Evolutionary conservation across 2,329 filamentous ascomycete species (phyloP), one percentile per base, ranked within the genome.

Genomic region (Colletotrichum graminicola): DNA sequence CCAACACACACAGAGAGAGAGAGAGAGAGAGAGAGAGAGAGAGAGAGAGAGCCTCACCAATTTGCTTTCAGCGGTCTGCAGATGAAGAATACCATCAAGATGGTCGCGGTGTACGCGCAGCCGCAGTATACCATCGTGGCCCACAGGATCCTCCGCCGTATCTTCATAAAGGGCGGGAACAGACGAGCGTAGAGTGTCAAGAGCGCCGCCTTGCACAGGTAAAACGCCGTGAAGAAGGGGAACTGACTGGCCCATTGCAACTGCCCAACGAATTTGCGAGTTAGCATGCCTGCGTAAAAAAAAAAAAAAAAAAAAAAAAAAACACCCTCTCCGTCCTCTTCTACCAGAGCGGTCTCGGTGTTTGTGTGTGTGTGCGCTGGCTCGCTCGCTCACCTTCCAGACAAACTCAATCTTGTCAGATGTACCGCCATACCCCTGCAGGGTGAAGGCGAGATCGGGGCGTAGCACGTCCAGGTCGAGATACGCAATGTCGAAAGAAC

Each of bases 121-220:
- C 14, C 47, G 5, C 60, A 62, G n/a, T 14, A 62, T 2, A 21
- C 43, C 23, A 62, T 43, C 1, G 60, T 41, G 41, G 32, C 47
- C 60, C 47, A 52, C 8, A 62, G 14, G 16, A 62, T 41, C 60
- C 34, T 62, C 8, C 60, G 60, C 5, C 60, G 32, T 0, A 14
- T 62, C 23, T 52, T 23, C 60, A 62, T 52, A 36, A 62, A 62
- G 7, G 39, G 18, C 1, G 60, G 60, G 10, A 62, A 62, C 5
- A 54, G 23, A 26, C 18, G 45, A 11, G 34, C 47, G 12, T 62
- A 62, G 23, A 62, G 14, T 12, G 45, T 32, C 7, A 62, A n/a
- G 11, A 62, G 60, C 26, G 60, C 36, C 32, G 60, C 43, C n/a
- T 62, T 62, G 36, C 60, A 29, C n/a, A 62, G 34, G 29, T 62